Conservation (phyloP, 306 rosid species). For the Prosopis cineraria region DNA sequence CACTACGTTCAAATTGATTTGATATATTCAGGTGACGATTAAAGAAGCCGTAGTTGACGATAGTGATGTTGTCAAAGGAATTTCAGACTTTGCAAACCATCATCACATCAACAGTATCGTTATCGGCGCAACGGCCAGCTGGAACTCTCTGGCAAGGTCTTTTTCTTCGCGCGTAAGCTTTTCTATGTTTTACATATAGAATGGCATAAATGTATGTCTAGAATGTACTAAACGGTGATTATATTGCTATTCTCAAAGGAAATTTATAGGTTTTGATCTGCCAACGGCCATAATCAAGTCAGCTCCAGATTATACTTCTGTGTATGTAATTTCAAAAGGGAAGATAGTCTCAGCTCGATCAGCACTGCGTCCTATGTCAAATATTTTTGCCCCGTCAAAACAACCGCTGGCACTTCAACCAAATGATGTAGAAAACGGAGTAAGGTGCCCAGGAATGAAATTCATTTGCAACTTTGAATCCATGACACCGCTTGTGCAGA, state of each 20-base stretch:
- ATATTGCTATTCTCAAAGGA: conserved; percentile 50
- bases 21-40: conserved; percentile 51
- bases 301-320: conserved; percentile 79
- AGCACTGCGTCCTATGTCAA: conserved; percentile 61
- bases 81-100: conserved; percentile 51
- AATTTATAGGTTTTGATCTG: conserved; percentile 61
- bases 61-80: conserved; percentile 61
- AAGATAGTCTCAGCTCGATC: conserved; percentile 66
- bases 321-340: conserved; percentile 80
- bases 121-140: conserved; percentile 64
- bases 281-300: conserved; percentile 56
- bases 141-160: conserved; percentile 70
- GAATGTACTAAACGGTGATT: conserved; percentile 6
- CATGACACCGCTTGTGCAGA: background rate
- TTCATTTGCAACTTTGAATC: conserved; percentile 1
- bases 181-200: background rate
- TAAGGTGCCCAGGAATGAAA: conserved; percentile 44
- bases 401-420: conserved; percentile 38
- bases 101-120: conserved; percentile 60
- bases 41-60: conserved; percentile 75
- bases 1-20: conserved; percentile 15
- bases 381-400: conserved; percentile 50
- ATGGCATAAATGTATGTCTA: background rate
- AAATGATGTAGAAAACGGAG: conserved; percentile 47
- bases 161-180: conserved; percentile 11